Percentiles rank a stretch among this genome's conserved stretches.
phyloP scores from a whole-genome alignment of 2,329 filamentous ascomycete genomes.

The Neofusicoccum sp. region DNA sequence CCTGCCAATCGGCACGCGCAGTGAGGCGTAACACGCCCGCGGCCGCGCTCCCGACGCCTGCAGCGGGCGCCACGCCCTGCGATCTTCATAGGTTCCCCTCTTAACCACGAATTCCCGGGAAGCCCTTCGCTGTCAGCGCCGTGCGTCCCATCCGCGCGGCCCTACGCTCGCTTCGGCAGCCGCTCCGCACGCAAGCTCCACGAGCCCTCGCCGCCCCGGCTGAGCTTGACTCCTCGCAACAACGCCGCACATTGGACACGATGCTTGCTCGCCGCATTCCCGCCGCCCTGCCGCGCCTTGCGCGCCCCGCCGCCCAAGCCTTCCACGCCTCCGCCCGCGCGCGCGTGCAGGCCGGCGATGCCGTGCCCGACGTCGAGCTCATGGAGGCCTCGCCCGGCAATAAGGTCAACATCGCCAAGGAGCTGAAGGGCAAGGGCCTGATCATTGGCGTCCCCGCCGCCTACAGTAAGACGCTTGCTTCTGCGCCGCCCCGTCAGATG shows the following conservation, averaged over 20 bases:
- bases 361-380: conserved; percentile 72
- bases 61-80: conserved; percentile 3
- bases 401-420: conserved; percentile 81
- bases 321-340: conserved; percentile 66
- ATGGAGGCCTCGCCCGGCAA: conserved; percentile 86
- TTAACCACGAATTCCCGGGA: not conserved
- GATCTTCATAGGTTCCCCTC: conserved; percentile 4
- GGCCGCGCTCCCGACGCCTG: conserved; percentile 4
- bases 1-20: not conserved
- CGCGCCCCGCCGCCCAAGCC: conserved; percentile 2
- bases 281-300: conserved; percentile 12
- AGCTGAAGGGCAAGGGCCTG: conserved; percentile 68
- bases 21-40: conserved; percentile 9
- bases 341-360: conserved; percentile 74
- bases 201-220: not conserved
- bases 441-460: conserved; percentile 41
- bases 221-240: not conserved
- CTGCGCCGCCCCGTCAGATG: not conserved
- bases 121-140: conserved; percentile 3
- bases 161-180: conserved; percentile 1
- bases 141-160: not conserved
- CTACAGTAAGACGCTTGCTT: conserved; percentile 35
- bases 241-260: not conserved
- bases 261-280: conserved; percentile 18
- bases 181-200: not conserved